Conservation (phyloP, 768 basidiomycete species). For the Leccinum barrowsii region DNA sequence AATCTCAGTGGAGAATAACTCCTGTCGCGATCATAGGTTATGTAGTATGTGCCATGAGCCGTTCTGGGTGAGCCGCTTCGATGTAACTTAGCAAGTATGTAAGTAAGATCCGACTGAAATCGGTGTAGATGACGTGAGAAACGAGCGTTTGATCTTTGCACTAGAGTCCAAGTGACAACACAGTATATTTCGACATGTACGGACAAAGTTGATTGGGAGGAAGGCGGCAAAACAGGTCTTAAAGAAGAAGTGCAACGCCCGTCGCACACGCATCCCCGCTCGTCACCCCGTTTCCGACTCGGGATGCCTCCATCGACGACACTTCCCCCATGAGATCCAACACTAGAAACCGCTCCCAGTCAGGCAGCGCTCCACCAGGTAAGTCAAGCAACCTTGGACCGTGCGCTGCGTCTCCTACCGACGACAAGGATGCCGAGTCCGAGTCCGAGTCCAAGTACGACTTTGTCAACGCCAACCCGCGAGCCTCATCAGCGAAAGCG, state of each 20-base stretch:
- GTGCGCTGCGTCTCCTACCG: conserved; percentile 1
- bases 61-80: no score
- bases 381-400: conserved; percentile 50
- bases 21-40: no score
- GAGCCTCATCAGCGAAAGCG: conserved; percentile 63
- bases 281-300: conserved; percentile 34
- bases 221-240: conserved; percentile 5
- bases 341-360: conserved; percentile 55
- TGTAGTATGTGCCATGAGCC: no score
- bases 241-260: conserved; percentile 10
- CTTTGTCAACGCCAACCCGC: conserved; percentile 12
- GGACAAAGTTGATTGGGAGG: conserved; percentile 1
- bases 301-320: conserved; percentile 26
- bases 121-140: no score
- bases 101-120: no score
- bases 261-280: conserved; percentile 33
- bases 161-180: not conserved
- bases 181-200: not conserved
- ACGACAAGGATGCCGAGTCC: not conserved
- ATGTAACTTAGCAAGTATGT: no score
- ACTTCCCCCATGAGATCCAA: conserved; percentile 63
- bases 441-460: no score
- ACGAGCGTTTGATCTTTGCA: no score
- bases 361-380: conserved; percentile 51
- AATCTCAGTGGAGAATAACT: no score